These are phyloP conservation scores for Pythium scleroteichum DNA, from an alignment of 352 stramenopile genomes.

Conservation along the genomic window DNA sequence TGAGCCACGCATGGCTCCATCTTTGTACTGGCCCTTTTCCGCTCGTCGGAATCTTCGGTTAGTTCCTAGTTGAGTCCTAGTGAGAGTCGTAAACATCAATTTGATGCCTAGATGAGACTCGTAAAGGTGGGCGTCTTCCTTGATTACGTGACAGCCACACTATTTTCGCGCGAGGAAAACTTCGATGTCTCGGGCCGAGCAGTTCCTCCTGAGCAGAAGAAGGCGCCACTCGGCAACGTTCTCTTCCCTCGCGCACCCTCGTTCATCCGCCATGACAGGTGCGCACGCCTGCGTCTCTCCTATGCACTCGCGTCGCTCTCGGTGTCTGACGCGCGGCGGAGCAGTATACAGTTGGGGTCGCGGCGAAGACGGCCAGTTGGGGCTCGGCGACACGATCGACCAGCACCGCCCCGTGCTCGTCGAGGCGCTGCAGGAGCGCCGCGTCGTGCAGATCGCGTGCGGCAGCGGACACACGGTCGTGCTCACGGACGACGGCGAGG, in stretches of 20 bases:
- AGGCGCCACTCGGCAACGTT: not conserved
- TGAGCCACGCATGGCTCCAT: constrained; percentile 3
- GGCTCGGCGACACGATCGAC: constrained; percentile 85
- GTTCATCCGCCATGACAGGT: constrained; percentile 21
- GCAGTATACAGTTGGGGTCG: constrained; percentile 88
- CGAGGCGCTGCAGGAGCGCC: constrained; percentile 79
- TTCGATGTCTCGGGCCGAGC: no score
- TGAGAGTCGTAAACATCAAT: no score
- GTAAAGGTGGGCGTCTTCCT: no score
- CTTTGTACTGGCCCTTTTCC: constrained; percentile 57
- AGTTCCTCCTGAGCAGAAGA: no score
- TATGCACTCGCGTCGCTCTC: not conserved
- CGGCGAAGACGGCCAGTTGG: constrained; percentile 86
- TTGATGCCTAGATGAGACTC: no score
- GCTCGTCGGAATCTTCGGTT: not conserved
- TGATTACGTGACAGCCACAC: no score
- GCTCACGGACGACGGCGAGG: constrained; percentile 85
- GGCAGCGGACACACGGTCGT: constrained; percentile 89
- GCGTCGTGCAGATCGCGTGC: constrained; percentile 88
- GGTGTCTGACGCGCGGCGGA: not conserved
- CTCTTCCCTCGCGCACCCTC: not conserved
- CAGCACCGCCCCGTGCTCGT: constrained; percentile 83
- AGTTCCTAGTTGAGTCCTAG: no score
- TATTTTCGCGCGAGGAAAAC: no score
- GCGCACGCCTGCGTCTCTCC: not conserved